Evolutionary conservation across 257 asterid species (phyloP), one percentile per base, ranked within the genome.

Genomic region (Paraleonurus japonicus): DNA sequence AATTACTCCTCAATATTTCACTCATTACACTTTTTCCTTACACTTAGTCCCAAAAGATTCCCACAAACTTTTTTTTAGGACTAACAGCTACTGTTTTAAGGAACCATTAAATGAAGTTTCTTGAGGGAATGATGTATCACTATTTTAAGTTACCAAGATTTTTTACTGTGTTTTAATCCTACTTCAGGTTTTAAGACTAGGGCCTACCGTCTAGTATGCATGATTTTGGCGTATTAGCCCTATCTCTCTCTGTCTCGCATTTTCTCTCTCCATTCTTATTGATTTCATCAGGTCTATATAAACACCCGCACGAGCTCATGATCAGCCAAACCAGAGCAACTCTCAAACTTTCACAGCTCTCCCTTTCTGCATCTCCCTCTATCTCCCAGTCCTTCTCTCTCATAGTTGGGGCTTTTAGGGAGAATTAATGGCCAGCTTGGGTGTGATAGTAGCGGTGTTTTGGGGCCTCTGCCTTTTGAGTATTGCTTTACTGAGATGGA

Each of bases 401-500:
- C 39, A 59, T 77, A 80, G 75, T 76, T 76, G 77, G 79, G 79
- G 81, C 79, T 81, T 78, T 67, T 69, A 65, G 83, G 71, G 84
- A 69, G 78, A 78, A 86, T 76, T 82, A 83, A 94, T 94, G 98
- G 95, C 89, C 47, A 81, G 82, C 78, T 73, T 95, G 53, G 68
- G 79, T 74, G 84, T 72, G 65, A 61, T 85, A 64, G 73, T 94
- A 13, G 88, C 83, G 67, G 59, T 81, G 66, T 78, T 85, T 70
- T 83, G 88, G 74, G 89, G 85, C 11, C 84, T 92, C 78, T 87
- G 95, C 78, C n/a, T 92, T 79, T 57, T 92, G 35, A 73, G 89
- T 74, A 71, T 83, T 65, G 96, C 91, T 58, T 71, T 95, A 62
- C 85, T 92, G 61, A 92, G 83, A 82, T 95, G 99, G 99, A 95